These are phyloP conservation scores for Ascosphaera apis DNA, from an alignment of 2,329 filamentous ascomycete genomes.

Conservation along the genomic window DNA sequence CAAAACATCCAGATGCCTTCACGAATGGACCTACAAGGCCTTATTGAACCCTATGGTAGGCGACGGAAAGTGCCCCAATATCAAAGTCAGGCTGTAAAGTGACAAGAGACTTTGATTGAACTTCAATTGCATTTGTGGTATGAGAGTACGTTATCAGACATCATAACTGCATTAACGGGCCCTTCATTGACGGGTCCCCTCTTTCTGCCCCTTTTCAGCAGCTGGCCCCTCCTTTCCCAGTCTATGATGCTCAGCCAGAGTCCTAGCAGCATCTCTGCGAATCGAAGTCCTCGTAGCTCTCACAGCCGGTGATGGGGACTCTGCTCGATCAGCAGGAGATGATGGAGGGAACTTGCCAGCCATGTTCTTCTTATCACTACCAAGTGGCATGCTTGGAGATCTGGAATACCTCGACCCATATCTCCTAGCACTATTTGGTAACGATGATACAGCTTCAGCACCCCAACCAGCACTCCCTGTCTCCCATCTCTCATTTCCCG, in stretches of 20 bases:
- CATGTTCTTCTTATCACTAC: not conserved
- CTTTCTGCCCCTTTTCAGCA: not conserved
- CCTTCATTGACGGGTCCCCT: not conserved
- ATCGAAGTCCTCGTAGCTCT: constrained; percentile 5
- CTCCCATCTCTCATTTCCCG: constrained; percentile 6
- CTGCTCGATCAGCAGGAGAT: constrained; percentile 2
- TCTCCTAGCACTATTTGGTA: constrained; percentile 9
- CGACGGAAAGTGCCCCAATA: too few species aligned
- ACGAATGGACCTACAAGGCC: too few species aligned
- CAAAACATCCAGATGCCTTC: too few species aligned
- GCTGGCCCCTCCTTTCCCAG: not conserved
- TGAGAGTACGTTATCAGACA: not conserved
- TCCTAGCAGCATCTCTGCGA: not conserved
- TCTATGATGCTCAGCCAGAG: not conserved
- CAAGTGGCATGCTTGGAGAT: not conserved
- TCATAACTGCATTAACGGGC: too few species aligned
- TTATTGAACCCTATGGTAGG: too few species aligned
- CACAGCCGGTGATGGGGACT: constrained; percentile 8
- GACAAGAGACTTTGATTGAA: too few species aligned
- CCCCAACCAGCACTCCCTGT: constrained; percentile 8
- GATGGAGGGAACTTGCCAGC: not conserved
- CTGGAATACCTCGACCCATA: constrained; percentile 6
- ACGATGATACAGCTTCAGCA: constrained; percentile 8
- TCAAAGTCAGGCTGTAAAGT: too few species aligned
- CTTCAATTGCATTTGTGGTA: too few species aligned